Percentiles rank a stretch among this genome's conserved stretches.
phyloP scores from a whole-genome alignment of 148 eudicot genomes.

The Rhododendron simsii region DNA sequence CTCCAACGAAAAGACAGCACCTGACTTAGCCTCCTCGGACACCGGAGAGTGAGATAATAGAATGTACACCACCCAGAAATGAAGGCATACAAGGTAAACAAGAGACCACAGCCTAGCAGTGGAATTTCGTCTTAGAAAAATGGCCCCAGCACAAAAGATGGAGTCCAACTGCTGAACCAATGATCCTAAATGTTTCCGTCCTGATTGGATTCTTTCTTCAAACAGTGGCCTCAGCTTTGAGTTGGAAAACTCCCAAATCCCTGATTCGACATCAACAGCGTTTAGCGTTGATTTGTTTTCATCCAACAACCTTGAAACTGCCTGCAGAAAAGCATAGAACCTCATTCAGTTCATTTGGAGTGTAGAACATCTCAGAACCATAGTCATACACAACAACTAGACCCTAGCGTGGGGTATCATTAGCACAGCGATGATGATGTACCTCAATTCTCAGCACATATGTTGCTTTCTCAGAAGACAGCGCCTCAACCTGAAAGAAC shows the following conservation, averaged over 20 bases:
- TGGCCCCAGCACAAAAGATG: conserved; percentile 59
- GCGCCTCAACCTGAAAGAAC: conserved; percentile 71
- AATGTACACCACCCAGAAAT: conserved; percentile 27
- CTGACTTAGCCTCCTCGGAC: conserved; percentile 52
- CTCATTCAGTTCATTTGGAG: neutral
- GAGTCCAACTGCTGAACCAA: conserved; percentile 77
- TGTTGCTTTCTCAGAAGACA: conserved; percentile 91
- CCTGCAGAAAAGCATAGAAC: conserved; percentile 31
- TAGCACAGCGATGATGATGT: conserved; percentile 9
- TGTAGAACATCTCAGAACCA: neutral
- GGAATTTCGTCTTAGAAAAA: conserved; percentile 70
- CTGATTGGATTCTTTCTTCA: conserved; percentile 53
- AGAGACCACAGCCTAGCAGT: conserved; percentile 57
- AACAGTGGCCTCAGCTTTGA: conserved; percentile 61
- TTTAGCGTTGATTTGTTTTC: conserved; percentile 49
- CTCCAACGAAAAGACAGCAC: conserved; percentile 74
- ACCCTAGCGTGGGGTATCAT: neutral
- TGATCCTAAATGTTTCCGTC: conserved; percentile 75
- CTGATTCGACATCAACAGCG: conserved; percentile 45
- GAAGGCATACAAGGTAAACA: conserved; percentile 25
- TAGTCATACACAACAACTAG: neutral
- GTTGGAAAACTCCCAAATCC: conserved; percentile 37
- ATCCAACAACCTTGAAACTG: conserved; percentile 69
- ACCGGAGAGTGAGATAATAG: conserved; percentile 53
- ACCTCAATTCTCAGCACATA: conserved; percentile 84